Conservation (phyloP, 1,139 yeast genomes). For the Zhuliangozyma blackwelliae region DNA sequence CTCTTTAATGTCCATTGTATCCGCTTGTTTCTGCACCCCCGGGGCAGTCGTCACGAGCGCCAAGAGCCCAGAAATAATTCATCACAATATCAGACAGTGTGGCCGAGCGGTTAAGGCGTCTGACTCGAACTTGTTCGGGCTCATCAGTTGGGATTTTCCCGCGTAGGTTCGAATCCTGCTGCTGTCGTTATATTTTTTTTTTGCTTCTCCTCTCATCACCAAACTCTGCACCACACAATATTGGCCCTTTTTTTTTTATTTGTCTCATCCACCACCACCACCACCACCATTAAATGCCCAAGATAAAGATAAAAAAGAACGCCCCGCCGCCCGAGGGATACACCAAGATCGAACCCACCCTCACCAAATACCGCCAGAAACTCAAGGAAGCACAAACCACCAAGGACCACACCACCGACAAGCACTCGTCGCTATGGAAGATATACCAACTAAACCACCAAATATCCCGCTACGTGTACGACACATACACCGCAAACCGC, state of each 20-base stretch:
- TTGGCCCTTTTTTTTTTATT: neutral
- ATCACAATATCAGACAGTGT: conserved; percentile 61
- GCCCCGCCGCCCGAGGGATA: conserved; percentile 73
- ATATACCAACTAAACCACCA: conserved; percentile 69
- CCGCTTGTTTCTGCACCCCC: too few species aligned
- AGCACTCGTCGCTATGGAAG: conserved; percentile 63
- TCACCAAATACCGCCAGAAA: conserved; percentile 57
- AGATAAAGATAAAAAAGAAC: conserved; percentile 35
- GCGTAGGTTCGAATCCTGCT: conserved; percentile 92
- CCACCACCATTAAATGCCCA: conserved; percentile 28
- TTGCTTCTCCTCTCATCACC: too few species aligned
- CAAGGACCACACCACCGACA: conserved; percentile 24
- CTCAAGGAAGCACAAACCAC: conserved; percentile 55
- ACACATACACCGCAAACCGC: conserved; percentile 64
- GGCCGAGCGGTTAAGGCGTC: conserved; percentile 82
- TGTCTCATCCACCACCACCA: neutral
- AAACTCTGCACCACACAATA: too few species aligned
- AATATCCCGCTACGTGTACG: conserved; percentile 71
- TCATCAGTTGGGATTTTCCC: conserved; percentile 73
- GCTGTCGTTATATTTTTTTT: conserved; percentile 55
- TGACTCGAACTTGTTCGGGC: conserved; percentile 59
- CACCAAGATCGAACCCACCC: conserved; percentile 63
- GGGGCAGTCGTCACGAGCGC: too few species aligned
- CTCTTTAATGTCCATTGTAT: too few species aligned
- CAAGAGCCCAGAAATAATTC: too few species aligned